phyloP scores from a whole-genome alignment of 805 yeast genomes.

The Aciculoconidium aculeatum region DNA sequence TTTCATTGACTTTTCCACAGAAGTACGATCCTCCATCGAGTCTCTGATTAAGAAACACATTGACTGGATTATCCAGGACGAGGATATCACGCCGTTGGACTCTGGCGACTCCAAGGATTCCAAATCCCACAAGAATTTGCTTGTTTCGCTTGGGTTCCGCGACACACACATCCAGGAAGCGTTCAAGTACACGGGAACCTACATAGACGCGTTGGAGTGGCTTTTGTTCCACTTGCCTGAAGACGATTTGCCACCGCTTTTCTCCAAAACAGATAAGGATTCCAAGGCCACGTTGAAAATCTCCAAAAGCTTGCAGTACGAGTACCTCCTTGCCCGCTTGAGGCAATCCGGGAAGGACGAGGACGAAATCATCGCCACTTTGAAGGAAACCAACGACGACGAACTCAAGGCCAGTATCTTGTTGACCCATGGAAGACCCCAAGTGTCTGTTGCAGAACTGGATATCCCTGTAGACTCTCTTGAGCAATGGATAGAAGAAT shows the following conservation, averaged over 20 bases:
- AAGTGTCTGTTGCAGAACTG: no score
- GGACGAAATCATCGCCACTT: constrained; percentile 51
- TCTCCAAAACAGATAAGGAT: constrained; percentile 53
- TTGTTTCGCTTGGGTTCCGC: constrained; percentile 56
- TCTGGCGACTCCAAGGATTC: constrained; percentile 7
- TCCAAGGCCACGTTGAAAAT: constrained; percentile 52
- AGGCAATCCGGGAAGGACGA: constrained; percentile 64
- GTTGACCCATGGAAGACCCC: constrained; percentile 29
- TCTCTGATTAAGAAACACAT: constrained; percentile 51
- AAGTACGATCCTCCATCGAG: constrained; percentile 60
- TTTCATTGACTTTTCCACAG: constrained; percentile 60
- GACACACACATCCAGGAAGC: constrained; percentile 68
- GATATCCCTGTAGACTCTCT: constrained; percentile 26
- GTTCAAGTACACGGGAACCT: constrained; percentile 45
- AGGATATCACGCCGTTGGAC: no score
- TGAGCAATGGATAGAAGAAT: constrained; percentile 68
- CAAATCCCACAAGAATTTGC: constrained; percentile 4
- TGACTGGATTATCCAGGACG: constrained; percentile 41
- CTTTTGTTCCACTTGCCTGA: constrained; percentile 86
- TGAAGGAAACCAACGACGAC: constrained; percentile 36
- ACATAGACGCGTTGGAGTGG: constrained; percentile 63
- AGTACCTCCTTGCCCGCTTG: constrained; percentile 53
- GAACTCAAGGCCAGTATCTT: constrained; percentile 47
- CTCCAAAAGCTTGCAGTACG: constrained; percentile 48
- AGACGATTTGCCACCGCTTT: constrained; percentile 76